These are phyloP conservation scores for Talaromyces sp. DNA, from an alignment of 2,329 filamentous ascomycete genomes.

Conservation along the genomic window DNA sequence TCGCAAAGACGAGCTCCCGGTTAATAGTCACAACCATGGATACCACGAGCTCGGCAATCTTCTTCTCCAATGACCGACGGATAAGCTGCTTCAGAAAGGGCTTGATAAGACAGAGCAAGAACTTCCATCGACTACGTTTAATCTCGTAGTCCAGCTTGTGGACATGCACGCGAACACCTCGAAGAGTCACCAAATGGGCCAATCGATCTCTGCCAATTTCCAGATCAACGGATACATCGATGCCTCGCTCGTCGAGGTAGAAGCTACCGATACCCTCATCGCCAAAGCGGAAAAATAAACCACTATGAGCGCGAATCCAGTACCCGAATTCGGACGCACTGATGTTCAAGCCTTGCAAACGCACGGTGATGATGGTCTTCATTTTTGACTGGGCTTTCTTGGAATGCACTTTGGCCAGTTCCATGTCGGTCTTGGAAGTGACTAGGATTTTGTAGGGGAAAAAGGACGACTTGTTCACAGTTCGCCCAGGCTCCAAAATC, in stretches of 20 bases:
- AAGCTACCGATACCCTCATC: conserved; percentile 85
- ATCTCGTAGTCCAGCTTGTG: conserved; percentile 82
- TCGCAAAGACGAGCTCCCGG: conserved; percentile 77
- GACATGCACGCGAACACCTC: conserved; percentile 70
- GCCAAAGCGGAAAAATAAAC: conserved; percentile 62
- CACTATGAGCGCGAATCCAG: conserved; percentile 75
- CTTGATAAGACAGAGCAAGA: conserved; percentile 76
- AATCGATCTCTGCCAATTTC: conserved; percentile 73
- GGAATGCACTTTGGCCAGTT: conserved; percentile 73
- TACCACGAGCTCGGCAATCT: conserved; percentile 67
- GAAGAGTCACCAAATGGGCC: conserved; percentile 75
- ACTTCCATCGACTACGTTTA: conserved; percentile 64
- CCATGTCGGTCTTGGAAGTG: conserved; percentile 79
- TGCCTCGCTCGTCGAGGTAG: conserved; percentile 75
- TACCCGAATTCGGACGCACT: conserved; percentile 85
- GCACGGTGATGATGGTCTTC: conserved; percentile 69
- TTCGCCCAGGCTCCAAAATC: conserved; percentile 79
- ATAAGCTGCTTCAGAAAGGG: conserved; percentile 77
- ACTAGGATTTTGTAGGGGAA: conserved; percentile 77
- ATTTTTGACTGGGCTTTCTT: conserved; percentile 60
- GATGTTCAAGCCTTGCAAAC: conserved; percentile 75
- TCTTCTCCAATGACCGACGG: conserved; percentile 70
- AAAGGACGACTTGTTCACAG: conserved; percentile 82
- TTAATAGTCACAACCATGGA: conserved; percentile 69
- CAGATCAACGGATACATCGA: conserved; percentile 80